Evolutionary conservation across 306 rosid genomes (phyloP).

Genomic region (Mimosa pudica): DNA sequence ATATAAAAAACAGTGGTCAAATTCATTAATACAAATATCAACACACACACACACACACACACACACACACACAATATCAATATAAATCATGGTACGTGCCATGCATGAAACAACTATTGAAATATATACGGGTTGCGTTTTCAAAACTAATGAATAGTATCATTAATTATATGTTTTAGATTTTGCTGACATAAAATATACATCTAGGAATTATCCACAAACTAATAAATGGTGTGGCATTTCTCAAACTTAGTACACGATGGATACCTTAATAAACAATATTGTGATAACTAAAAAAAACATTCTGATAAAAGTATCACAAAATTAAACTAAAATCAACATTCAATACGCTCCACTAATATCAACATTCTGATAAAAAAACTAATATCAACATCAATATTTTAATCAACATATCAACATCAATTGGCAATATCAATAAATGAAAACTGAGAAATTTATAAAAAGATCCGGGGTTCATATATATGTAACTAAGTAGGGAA

Average conservation of each 20-base stretch:
- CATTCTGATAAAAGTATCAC: background rate
- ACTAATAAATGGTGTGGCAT: background rate
- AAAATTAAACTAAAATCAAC: background rate
- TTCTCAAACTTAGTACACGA: background rate
- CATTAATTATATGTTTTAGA: background rate
- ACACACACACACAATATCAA: background rate
- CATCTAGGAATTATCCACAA: background rate
- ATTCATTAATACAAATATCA: background rate
- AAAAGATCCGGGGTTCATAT: background rate
- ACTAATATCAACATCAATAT: background rate
- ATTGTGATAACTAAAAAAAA: background rate
- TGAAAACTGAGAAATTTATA: background rate
- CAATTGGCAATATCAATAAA: background rate
- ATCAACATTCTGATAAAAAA: no score
- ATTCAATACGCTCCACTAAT: no score
- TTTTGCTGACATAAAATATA: background rate
- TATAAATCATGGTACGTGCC: background rate
- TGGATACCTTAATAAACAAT: background rate
- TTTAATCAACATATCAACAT: no score
- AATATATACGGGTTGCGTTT: background rate
- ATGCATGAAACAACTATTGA: background rate
- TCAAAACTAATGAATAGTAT: background rate
- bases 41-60: background rate
- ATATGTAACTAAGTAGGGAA: no score
- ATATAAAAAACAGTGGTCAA: background rate